Conservation (phyloP, 2,329 filamentous ascomycete species). For the Epichloe amarillans region DNA sequence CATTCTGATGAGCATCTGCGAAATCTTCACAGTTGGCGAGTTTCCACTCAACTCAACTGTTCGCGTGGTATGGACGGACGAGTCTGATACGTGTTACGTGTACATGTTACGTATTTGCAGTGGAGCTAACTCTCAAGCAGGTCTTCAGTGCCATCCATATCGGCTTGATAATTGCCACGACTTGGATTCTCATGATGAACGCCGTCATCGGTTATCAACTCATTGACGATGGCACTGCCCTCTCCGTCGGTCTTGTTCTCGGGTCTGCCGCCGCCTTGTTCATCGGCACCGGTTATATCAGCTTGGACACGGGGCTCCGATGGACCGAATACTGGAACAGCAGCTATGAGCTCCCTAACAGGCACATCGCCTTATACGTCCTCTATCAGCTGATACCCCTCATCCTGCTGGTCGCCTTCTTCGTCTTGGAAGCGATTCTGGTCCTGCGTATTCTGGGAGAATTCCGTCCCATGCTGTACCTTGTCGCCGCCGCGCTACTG, state of each 20-base stretch:
- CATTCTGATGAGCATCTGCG: slow-evolving; percentile 79
- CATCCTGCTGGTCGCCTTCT: slow-evolving; percentile 79
- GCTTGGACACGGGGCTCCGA: slow-evolving; percentile 77
- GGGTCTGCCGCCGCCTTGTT: slow-evolving; percentile 61
- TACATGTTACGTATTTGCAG: not conserved
- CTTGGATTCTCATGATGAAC: slow-evolving; percentile 87
- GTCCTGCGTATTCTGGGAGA: slow-evolving; percentile 82
- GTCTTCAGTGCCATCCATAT: slow-evolving; percentile 85
- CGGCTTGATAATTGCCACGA: slow-evolving; percentile 73
- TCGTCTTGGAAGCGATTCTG: slow-evolving; percentile 68
- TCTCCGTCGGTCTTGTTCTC: slow-evolving; percentile 66
- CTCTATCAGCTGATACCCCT: slow-evolving; percentile 84
- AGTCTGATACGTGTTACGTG: not conserved
- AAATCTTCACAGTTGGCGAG: slow-evolving; percentile 89
- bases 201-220: slow-evolving; percentile 87
- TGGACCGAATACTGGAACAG: slow-evolving; percentile 71
- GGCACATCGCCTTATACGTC: slow-evolving; percentile 79
- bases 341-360: slow-evolving; percentile 46
- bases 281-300: slow-evolving; percentile 87
- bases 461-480: slow-evolving; percentile 81
- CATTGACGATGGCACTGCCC: slow-evolving; percentile 78
- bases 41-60: slow-evolving; percentile 63
- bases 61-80: slow-evolving; percentile 47
- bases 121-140: slow-evolving; percentile 51
- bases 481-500: slow-evolving; percentile 57